These are phyloP conservation scores for Pichia sp. DNA, from an alignment of 1,139 yeast genomes.

Conservation along the genomic window DNA sequence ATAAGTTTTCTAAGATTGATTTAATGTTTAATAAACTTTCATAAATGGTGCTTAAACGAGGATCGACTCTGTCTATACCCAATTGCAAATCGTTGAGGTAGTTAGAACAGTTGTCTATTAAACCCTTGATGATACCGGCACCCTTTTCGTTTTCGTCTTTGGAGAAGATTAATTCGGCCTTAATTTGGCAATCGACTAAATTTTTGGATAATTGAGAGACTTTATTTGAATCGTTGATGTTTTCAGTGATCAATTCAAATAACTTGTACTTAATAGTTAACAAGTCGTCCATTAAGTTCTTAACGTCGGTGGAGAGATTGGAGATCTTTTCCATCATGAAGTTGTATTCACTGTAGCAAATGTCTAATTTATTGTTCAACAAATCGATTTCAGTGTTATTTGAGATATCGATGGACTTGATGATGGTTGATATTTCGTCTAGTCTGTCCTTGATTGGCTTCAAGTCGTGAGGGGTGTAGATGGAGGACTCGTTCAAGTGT, in stretches of 20 bases:
- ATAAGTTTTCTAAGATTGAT: conserved; percentile 70
- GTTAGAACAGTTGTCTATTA: conserved; percentile 79
- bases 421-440: conserved; percentile 62
- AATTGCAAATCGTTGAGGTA: conserved; percentile 68
- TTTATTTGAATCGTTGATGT: conserved; percentile 15
- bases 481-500: conserved; percentile 77
- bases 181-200: conserved; percentile 22
- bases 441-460: conserved; percentile 71
- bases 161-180: conserved; percentile 32
- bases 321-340: conserved; percentile 53
- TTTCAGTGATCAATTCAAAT: conserved; percentile 26
- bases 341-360: conserved; percentile 54
- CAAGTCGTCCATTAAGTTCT: conserved; percentile 49
- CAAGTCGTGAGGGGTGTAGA: conserved; percentile 81
- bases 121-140: conserved; percentile 67
- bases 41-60: conserved; percentile 48
- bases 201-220: conserved; percentile 16
- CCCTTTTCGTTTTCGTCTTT: conserved; percentile 39
- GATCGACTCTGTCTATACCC: conserved; percentile 48
- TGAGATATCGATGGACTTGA: conserved; percentile 34
- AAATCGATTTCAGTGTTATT: conserved; percentile 47
- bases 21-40: conserved; percentile 61
- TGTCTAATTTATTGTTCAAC: conserved; percentile 56
- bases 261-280: conserved; percentile 44
- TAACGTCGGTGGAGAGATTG: conserved; percentile 51